Evolutionary conservation across 1,284 basidiomycete genomes (phyloP).

Genomic region (Stereum hirsutum): DNA sequence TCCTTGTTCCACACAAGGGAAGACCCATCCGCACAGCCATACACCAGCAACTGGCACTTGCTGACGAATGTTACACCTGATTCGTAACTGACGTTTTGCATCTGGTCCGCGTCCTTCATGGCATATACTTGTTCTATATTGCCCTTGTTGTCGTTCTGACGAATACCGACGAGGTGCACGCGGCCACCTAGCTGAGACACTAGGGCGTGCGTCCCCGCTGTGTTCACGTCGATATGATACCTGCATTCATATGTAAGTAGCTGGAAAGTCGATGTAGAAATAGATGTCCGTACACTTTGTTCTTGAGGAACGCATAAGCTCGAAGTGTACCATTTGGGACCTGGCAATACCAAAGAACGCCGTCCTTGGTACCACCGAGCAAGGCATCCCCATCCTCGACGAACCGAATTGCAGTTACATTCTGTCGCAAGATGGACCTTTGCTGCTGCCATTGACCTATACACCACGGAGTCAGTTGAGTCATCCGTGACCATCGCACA

Average conservation of each 20-base stretch:
- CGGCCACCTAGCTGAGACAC: slow-evolving; percentile 39
- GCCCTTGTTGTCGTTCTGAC: slow-evolving; percentile 34
- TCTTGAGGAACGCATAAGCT: slow-evolving; percentile 43
- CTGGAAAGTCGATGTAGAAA: not conserved
- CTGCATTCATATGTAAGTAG: slow-evolving; percentile 17
- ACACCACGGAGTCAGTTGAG: slow-evolving; percentile 1
- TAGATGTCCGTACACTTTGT: slow-evolving; percentile 33
- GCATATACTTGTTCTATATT: slow-evolving; percentile 43
- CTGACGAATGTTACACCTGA: slow-evolving; percentile 45
- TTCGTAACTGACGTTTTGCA: slow-evolving; percentile 20
- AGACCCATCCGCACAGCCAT: slow-evolving; percentile 40
- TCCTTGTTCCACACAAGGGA: slow-evolving; percentile 51
- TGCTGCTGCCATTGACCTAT: slow-evolving; percentile 50
- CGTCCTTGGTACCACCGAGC: slow-evolving; percentile 58
- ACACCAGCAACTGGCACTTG: slow-evolving; percentile 40
- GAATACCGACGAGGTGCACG: slow-evolving; percentile 39
- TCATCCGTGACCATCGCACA: not conserved
- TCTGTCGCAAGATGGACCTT: slow-evolving; percentile 47
- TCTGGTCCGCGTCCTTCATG: slow-evolving; percentile 25
- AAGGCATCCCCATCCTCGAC: slow-evolving; percentile 50
- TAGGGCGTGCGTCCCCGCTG: slow-evolving; percentile 35
- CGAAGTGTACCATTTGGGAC: slow-evolving; percentile 54
- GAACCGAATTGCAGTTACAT: slow-evolving; percentile 52
- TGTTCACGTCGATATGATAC: slow-evolving; percentile 41
- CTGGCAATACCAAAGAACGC: slow-evolving; percentile 61